phyloP scores from a whole-genome alignment of 495 filamentous ascomycete species.

The Monascus purpureus region DNA sequence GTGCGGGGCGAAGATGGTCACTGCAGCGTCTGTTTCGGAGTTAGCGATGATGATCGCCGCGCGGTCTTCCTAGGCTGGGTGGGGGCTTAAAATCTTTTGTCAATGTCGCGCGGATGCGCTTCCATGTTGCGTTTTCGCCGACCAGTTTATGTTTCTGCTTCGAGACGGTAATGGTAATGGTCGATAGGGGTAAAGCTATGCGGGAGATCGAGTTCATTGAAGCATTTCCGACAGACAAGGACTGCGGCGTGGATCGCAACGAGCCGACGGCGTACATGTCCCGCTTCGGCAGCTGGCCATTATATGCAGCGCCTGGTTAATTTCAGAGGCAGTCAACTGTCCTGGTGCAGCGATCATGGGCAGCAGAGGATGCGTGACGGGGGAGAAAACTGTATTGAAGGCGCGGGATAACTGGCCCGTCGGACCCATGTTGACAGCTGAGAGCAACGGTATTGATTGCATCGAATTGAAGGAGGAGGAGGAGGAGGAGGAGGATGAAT shows the following conservation, averaged over 20 bases:
- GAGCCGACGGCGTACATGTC: conserved; percentile 69
- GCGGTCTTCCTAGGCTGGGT: conserved; percentile 60
- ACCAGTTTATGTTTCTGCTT: conserved; percentile 37
- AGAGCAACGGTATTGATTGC: no score
- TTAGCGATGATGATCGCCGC: conserved; percentile 60
- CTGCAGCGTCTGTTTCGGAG: conserved; percentile 54
- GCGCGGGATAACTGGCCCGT: conserved; percentile 67
- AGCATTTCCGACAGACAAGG: conserved; percentile 75
- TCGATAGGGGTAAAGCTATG: conserved; percentile 68
- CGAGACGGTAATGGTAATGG: conserved; percentile 43
- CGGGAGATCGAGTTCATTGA: conserved; percentile 75
- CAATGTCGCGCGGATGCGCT: conserved; percentile 65
- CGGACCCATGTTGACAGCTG: conserved; percentile 76
- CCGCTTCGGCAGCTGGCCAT: conserved; percentile 66
- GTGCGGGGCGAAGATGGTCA: conserved; percentile 61
- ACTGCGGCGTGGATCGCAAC: conserved; percentile 55
- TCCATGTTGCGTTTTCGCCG: conserved; percentile 72
- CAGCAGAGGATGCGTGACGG: conserved; percentile 71
- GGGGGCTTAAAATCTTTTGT: conserved; percentile 69
- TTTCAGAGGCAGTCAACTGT: conserved; percentile 70
- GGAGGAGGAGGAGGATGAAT: no score
- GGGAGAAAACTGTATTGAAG: conserved; percentile 70
- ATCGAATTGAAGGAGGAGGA: no score
- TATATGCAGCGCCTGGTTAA: conserved; percentile 61
- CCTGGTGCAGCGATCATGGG: conserved; percentile 77